Evolutionary conservation across 129 eudicot species (phyloP).

Genomic region (Solidago caesia): DNA sequence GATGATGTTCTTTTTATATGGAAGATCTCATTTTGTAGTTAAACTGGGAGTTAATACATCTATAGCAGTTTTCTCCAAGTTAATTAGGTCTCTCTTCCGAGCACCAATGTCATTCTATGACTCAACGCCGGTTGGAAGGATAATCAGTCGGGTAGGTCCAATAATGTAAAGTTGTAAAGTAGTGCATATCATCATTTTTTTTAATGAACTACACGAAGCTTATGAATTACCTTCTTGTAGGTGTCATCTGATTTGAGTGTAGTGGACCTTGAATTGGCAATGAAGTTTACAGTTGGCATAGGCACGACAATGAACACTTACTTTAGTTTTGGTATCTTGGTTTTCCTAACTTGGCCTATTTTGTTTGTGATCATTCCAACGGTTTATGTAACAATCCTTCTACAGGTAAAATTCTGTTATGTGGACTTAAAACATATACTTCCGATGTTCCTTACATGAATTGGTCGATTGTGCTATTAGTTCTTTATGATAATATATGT

Average conservation of each 20-base stretch:
- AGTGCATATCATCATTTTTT: background rate
- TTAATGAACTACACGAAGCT: slow-evolving; percentile 11
- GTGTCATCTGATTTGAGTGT: slow-evolving; percentile 68
- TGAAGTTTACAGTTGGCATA: slow-evolving; percentile 31
- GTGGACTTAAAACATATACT: too few species aligned
- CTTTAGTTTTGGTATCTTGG: slow-evolving; percentile 48
- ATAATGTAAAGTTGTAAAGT: background rate
- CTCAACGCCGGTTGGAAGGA: slow-evolving; percentile 86
- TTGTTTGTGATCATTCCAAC: slow-evolving; percentile 53
- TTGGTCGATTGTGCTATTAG: background rate
- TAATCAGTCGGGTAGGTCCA: slow-evolving; percentile 70
- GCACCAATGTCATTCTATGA: slow-evolving; percentile 85
- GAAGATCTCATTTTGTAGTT: slow-evolving; percentile 47
- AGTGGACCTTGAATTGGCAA: slow-evolving; percentile 63
- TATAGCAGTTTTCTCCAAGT: slow-evolving; percentile 42
- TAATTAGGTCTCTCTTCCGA: slow-evolving; percentile 54
- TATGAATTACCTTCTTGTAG: slow-evolving; percentile 25
- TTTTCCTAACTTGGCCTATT: slow-evolving; percentile 58
- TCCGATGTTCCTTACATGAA: background rate
- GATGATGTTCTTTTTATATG: slow-evolving; percentile 39
- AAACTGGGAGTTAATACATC: slow-evolving; percentile 46
- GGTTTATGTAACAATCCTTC: slow-evolving; percentile 36
- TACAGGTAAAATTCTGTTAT: slow-evolving; percentile 49
- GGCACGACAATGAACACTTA: slow-evolving; percentile 48
- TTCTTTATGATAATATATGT: slow-evolving; percentile 3